A percentile compares a stretch with the other conserved stretches of the same genome.
These are phyloP conservation scores for Fusarium devonianum DNA, from an alignment of 2,329 filamentous ascomycete genomes.

Conservation along the genomic window DNA sequence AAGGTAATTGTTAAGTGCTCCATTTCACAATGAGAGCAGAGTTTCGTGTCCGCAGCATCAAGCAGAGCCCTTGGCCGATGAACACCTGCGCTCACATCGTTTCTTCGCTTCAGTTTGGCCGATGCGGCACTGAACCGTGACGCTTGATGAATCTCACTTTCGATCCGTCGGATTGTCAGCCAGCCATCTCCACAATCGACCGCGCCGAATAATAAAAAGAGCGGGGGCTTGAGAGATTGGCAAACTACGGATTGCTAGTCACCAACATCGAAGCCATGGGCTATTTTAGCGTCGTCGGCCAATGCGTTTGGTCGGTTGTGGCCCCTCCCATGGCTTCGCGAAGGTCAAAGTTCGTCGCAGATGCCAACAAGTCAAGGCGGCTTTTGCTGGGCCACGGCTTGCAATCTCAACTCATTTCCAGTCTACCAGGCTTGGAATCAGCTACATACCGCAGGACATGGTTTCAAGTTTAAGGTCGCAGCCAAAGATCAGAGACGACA, in stretches of 20 bases:
- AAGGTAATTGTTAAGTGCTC: constrained; percentile 1
- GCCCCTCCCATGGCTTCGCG: constrained; percentile 16
- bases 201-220: constrained; percentile 18
- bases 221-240: constrained; percentile 36
- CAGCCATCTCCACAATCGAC: constrained; percentile 12
- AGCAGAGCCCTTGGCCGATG: too few species aligned
- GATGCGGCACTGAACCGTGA: too few species aligned
- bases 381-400: constrained; percentile 23
- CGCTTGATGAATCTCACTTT: too few species aligned
- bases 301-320: constrained; percentile 9
- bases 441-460: constrained; percentile 18
- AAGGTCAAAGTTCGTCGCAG: constrained; percentile 25
- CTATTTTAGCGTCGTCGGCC: constrained; percentile 31
- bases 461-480: constrained; percentile 4
- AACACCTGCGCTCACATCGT: too few species aligned
- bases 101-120: too few species aligned
- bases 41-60: too few species aligned
- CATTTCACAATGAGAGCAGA: too few species aligned
- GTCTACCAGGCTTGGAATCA: constrained; percentile 25
- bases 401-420: constrained; percentile 27
- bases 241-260: constrained; percentile 30
- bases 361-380: constrained; percentile 31
- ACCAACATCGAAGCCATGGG: constrained; percentile 28
- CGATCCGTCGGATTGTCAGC: constrained; percentile 11
- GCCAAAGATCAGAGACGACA: constrained; percentile 8